phyloP scores from a whole-genome alignment of 2,329 filamentous ascomycete species.

The Diaporthe humulicola region DNA sequence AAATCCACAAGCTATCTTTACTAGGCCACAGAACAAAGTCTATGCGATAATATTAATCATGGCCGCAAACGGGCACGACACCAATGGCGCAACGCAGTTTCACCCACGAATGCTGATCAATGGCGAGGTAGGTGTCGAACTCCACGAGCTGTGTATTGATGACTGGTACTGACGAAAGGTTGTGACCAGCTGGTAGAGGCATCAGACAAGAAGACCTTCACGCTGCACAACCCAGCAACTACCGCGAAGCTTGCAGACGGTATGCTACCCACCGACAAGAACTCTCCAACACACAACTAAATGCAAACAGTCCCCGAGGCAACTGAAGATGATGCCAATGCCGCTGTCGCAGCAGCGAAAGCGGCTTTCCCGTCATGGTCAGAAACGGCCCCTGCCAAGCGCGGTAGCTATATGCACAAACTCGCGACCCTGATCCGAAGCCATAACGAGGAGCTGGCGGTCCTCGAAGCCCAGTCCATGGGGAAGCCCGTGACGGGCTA shows the following conservation, averaged over 20 bases:
- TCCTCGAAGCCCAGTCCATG: constrained; percentile 60
- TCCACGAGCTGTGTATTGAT: too few relatives aligned
- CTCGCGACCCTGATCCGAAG: constrained; percentile 59
- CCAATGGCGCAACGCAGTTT: constrained; percentile 22
- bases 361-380: constrained; percentile 61
- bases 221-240: constrained; percentile 58
- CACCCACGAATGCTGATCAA: constrained; percentile 63
- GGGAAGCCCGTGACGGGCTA: constrained; percentile 56
- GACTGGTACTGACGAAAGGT: neutral
- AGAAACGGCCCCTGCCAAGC: constrained; percentile 52
- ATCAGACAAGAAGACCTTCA: constrained; percentile 59
- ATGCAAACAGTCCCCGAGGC: constrained; percentile 57
- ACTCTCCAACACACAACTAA: neutral
- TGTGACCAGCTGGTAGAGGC: constrained; percentile 58
- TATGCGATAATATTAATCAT: neutral
- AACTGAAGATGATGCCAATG: constrained; percentile 55
- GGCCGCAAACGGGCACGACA: neutral
- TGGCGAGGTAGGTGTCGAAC: constrained; percentile 46
- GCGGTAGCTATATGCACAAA: constrained; percentile 58
- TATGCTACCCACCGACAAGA: constrained; percentile 22
- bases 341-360: constrained; percentile 58
- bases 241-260: constrained; percentile 54
- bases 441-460: constrained; percentile 57
- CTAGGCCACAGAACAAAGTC: neutral
- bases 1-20: neutral